Base-by-base conservation (phyloP, 106 monocot genomes). In the Phalaenopsis equestris region DNA sequence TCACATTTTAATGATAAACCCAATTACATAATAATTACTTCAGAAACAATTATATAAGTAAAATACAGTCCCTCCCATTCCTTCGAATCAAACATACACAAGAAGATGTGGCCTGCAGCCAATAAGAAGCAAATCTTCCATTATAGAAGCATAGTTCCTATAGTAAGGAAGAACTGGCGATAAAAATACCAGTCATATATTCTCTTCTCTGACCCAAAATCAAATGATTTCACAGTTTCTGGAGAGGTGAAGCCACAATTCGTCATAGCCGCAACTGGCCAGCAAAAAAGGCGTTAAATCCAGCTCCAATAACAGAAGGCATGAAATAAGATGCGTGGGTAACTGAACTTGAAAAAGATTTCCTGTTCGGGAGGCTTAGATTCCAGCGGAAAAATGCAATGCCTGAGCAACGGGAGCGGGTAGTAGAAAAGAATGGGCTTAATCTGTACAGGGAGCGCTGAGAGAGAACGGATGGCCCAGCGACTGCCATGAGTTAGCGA, bases 131-230 rank as follows among this genome's bases (percentile, higher is more conserved):
- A 70, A 39, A 14, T 68, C 14, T 15, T 5, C 70, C 19, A 37
- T 70, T 4, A 2, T 38, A 11, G 36, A 68, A 68, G 8, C 70
- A 70, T 38, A 11, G 38, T 70, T 38, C 70, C 39, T 70, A 70
- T 12, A 12, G 23, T 70, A 70, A 70, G 70, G 4, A 70, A 15
- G 38, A 70, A 70, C 30, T 39, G 15, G 38, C 37, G 39, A 36
- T 70, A 70, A 64, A 30, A 70, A 42, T 91, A 99, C 98, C 98
- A 99, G 24, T 87, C 92, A 67, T 99, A 99, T 77, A 99, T 94
- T 23, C 98, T 82, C 46, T 99, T 94, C 86, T 99, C 98, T 5
- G 86, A 86, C 4, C 87, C 39, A 74, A 99, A 99, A 87, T 99
- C 98, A 52, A 99, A 99, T 4, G 89, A 84, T 80, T 99, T 99